These are phyloP conservation scores for Fusarium sp. DNA, from an alignment of 2,329 filamentous ascomycete species.

Conservation along the genomic window DNA sequence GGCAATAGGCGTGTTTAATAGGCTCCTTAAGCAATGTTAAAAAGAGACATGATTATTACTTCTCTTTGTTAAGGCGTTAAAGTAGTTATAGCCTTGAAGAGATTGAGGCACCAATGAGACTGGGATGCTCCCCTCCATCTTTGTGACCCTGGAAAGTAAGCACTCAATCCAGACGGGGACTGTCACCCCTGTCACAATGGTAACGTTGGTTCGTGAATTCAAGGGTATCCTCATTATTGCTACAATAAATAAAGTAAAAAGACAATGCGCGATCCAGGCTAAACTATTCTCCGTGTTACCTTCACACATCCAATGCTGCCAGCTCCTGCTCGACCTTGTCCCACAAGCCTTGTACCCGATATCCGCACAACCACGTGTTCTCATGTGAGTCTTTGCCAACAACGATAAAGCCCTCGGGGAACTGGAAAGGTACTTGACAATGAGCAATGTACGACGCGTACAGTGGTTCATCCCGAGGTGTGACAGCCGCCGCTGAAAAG, in stretches of 20 bases:
- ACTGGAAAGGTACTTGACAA: background rate
- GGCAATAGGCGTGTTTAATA: background rate
- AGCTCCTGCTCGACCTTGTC: slow-evolving; percentile 8
- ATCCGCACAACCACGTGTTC: slow-evolving; percentile 26
- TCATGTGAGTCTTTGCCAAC: slow-evolving; percentile 15
- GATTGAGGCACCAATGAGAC: too few relatives aligned
- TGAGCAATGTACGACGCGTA: background rate
- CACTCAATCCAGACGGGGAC: background rate
- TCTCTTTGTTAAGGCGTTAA: too few relatives aligned
- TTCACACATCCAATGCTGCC: background rate
- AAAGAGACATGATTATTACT: too few relatives aligned
- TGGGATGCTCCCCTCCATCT: too few relatives aligned
- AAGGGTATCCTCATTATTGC: background rate
- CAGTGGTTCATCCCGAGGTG: background rate
- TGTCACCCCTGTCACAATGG: background rate
- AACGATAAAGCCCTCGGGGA: slow-evolving; percentile 20
- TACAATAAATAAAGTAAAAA: background rate
- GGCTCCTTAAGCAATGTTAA: background rate
- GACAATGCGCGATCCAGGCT: background rate
- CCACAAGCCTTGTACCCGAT: slow-evolving; percentile 16
- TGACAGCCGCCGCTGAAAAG: background rate
- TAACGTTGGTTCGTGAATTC: background rate
- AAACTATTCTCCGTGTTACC: background rate
- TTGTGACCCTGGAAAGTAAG: background rate
- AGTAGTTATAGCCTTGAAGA: too few relatives aligned